Evolutionary conservation across 2,329 filamentous ascomycete genomes (phyloP), one percentile per base, ranked within the genome.

Genomic region (Meredithiella fracta): DNA sequence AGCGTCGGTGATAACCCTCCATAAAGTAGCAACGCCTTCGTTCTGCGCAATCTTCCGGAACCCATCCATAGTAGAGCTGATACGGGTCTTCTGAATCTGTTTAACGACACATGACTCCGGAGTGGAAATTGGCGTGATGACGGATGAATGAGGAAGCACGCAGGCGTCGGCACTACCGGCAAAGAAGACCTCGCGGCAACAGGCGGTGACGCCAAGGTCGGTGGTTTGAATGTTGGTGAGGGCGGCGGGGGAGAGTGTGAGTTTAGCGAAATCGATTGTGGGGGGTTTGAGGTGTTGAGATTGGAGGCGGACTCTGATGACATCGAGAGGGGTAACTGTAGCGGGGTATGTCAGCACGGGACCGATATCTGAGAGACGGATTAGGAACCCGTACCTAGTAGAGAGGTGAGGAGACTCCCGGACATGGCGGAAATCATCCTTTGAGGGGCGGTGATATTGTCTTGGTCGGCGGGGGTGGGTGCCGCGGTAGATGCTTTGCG

Each of bases 171-270:
- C 78, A 67, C 83, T 86, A 65, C 94, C 90, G 62, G 88, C 90
- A 75, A 94, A 98, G 68, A 97, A 98, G 37, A 98, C 91, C 68
- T 98, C 91, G 59, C 92, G 83, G 66, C 92, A 98, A 70, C 92
- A 98, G 40, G 90, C 82, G 15, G 90, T 95, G 55, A 97, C 87
- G 59, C 92, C 92, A 52, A 97, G 78, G 64, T 91, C 87, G 29
- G 85, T 68, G 1, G 78, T 81, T 56, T 88, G 87, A 51, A 92
- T 77, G 61, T 83, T 79, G 60, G 80, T 81, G 62, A 82, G 66
- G 62, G 76, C 65, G 11, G 38, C 37, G 62, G 76, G 70, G 62
- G 77, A 69, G 65, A 80, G 62, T 63, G 77, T 67, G 66, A 83
- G 67, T 68, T 74, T 72, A 65, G 77, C 70, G 62, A 79, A 73